phyloP scores from a whole-genome alignment of 352 stramenopile genomes.

The Phytophthora boehmeriae region DNA sequence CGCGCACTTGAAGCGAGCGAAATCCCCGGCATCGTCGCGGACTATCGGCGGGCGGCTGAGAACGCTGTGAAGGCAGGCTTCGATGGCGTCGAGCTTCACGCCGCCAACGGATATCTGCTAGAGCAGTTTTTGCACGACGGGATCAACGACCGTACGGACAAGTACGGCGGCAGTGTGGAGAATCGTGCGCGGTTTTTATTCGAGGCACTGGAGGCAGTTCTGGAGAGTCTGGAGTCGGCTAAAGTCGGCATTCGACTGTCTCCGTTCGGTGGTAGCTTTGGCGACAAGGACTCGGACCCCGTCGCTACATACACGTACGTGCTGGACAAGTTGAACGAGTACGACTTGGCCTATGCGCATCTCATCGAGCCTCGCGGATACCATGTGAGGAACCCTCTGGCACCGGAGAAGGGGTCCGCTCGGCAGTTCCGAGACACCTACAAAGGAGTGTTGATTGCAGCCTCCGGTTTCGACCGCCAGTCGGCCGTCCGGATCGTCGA shows the following conservation, averaged over 20 bases:
- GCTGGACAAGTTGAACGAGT: conserved; percentile 57
- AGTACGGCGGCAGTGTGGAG: conserved; percentile 87
- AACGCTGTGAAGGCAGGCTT: conserved; percentile 84
- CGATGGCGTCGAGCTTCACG: conserved; percentile 91
- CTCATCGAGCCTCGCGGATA: conserved; percentile 63
- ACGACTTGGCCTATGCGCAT: conserved; percentile 65
- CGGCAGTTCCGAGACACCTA: conserved; percentile 64
- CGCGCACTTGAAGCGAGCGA: conserved; percentile 74
- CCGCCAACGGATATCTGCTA: conserved; percentile 92
- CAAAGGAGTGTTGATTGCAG: conserved; percentile 62
- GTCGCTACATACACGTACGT: conserved; percentile 57
- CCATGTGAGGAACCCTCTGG: conserved; percentile 40
- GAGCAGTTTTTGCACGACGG: conserved; percentile 90
- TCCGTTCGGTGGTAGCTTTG: conserved; percentile 56
- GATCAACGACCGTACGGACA: conserved; percentile 86
- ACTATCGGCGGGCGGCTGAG: conserved; percentile 70
- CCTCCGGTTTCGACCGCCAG: conserved; percentile 58
- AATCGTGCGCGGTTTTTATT: conserved; percentile 85
- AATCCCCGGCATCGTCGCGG: conserved; percentile 67
- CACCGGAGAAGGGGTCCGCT: conserved; percentile 47
- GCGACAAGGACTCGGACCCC: conserved; percentile 49
- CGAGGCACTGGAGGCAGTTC: conserved; percentile 70
- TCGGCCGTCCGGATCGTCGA: conserved; percentile 58
- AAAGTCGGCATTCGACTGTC: conserved; percentile 56
- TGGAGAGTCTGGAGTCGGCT: conserved; percentile 35